A percentile compares a stretch with the other conserved stretches of the same genome.
phyloP scores from a whole-genome alignment of 148 eudicot genomes.

The Cornus kousa region DNA sequence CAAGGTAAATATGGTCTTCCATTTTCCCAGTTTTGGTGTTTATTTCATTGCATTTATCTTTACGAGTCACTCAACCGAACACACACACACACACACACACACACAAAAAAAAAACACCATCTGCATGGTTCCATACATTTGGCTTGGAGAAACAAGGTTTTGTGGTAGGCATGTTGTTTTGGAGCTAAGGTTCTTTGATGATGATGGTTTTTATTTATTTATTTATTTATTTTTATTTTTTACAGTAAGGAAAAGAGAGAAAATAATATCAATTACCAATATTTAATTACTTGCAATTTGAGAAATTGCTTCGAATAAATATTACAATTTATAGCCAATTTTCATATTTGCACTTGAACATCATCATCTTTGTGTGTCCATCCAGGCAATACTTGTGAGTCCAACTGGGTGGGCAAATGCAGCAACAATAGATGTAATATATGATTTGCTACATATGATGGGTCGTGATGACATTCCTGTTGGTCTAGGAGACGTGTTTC shows the following conservation, averaged over 20 bases:
- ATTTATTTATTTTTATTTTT: too few species aligned
- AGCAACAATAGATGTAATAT: constrained; percentile 74
- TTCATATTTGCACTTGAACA: background rate
- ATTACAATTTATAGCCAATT: background rate
- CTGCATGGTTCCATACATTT: too few species aligned
- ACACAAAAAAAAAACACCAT: too few species aligned
- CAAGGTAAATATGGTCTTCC: constrained; percentile 37
- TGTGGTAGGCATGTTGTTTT: too few species aligned
- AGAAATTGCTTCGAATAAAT: background rate
- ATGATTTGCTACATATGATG: constrained; percentile 94
- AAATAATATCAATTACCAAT: too few species aligned
- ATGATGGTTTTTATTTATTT: too few species aligned
- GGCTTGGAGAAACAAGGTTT: too few species aligned
- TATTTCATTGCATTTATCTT: background rate
- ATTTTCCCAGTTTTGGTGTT: background rate
- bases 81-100: too few species aligned
- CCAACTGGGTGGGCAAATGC: constrained; percentile 97
- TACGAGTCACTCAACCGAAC: background rate
- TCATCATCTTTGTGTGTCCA: background rate
- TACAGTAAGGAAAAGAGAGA: too few species aligned
- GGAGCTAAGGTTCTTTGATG: too few species aligned
- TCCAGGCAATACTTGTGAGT: constrained; percentile 71
- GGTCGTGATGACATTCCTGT: constrained; percentile 89
- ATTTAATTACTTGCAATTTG: too few species aligned
- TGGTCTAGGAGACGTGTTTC: constrained; percentile 72